Evolutionary conservation across 2,329 filamentous ascomycete genomes (phyloP).

Genomic region (Fusarium tjaetaba): DNA sequence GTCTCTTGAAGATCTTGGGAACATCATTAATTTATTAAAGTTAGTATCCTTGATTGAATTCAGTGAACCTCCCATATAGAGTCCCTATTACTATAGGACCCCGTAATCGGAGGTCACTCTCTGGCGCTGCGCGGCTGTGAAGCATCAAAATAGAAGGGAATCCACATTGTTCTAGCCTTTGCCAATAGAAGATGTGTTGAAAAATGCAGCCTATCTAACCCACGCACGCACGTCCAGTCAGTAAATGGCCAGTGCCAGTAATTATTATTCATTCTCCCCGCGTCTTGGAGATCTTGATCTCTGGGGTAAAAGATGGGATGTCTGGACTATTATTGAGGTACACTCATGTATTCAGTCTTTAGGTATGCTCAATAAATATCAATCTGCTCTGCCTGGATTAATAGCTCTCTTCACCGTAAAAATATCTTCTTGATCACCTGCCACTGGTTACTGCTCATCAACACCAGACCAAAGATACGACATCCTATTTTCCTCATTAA

Average conservation of each 20-base stretch:
- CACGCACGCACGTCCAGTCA: background rate
- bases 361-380: background rate
- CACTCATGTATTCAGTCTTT: background rate
- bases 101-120: constrained; percentile 23
- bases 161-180: constrained; percentile 39
- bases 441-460: background rate
- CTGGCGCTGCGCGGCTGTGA: background rate
- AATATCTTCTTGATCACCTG: background rate
- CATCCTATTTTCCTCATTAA: background rate
- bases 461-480: constrained; percentile 15
- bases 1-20: background rate
- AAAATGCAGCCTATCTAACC: background rate
- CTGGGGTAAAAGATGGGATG: constrained; percentile 29
- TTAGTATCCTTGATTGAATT: background rate
- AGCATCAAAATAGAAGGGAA: background rate
- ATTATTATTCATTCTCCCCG: constrained; percentile 24
- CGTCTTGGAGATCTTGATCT: constrained; percentile 18
- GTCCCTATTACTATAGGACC: background rate
- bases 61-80: background rate
- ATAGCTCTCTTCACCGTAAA: background rate
- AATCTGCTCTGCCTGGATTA: background rate
- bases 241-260: constrained; percentile 9
- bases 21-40: background rate
- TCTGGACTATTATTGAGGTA: background rate
- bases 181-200: constrained; percentile 15